Conservation (phyloP, 441 rosid species). For the Croton laevigatus region DNA sequence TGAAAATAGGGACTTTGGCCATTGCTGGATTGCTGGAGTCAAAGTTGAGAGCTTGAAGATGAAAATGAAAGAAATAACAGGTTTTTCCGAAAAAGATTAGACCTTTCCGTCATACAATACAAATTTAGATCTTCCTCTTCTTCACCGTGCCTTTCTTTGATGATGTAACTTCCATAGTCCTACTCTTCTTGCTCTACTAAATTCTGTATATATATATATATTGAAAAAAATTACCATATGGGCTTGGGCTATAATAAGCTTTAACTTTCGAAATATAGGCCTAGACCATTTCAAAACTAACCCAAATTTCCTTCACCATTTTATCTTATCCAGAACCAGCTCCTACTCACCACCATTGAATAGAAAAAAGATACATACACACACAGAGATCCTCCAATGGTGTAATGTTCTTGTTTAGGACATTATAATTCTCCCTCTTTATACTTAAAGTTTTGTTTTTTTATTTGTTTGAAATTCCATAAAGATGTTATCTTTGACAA, state of each 20-base stretch:
- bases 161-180: too few relatives aligned
- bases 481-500: constrained; percentile 52
- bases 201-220: too few relatives aligned
- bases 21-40: constrained; percentile 19
- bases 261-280: too few relatives aligned
- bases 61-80: background rate
- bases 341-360: constrained; percentile 7
- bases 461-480: constrained; percentile 16
- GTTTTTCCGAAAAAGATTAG: too few relatives aligned
- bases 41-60: background rate
- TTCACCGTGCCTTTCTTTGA: too few relatives aligned
- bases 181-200: too few relatives aligned
- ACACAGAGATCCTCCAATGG: background rate
- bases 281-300: too few relatives aligned
- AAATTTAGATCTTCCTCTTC: too few relatives aligned
- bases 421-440: constrained; percentile 1
- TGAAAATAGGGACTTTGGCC: constrained; percentile 53
- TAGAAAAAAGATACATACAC: constrained; percentile 1
- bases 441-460: background rate
- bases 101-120: too few relatives aligned
- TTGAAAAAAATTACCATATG: too few relatives aligned
- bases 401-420: constrained; percentile 2
- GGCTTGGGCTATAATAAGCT: too few relatives aligned
- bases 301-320: too few relatives aligned
- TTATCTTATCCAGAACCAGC: constrained; percentile 36